These are phyloP conservation scores for Scalesia atractyloides DNA, from an alignment of 129 eudicot genomes.

Conservation along the genomic window DNA sequence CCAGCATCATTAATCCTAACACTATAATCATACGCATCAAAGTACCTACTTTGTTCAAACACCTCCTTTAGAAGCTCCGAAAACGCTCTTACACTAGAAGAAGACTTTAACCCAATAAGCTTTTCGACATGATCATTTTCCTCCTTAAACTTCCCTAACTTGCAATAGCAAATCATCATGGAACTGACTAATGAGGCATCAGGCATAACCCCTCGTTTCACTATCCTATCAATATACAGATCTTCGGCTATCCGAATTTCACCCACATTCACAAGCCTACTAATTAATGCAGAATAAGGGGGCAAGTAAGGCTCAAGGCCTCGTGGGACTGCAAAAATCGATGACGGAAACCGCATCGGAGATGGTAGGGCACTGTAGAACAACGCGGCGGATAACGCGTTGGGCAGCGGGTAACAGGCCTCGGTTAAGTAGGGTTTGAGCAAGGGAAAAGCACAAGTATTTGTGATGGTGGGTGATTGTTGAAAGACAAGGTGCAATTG, in stretches of 20 bases:
- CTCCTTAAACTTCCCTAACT: constrained; percentile 52
- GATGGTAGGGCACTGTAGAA: constrained; percentile 38
- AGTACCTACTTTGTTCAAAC: constrained; percentile 37
- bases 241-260: constrained; percentile 42
- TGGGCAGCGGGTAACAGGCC: constrained; percentile 53
- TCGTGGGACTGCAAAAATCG: constrained; percentile 41
- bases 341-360: constrained; percentile 41
- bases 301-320: constrained; percentile 45
- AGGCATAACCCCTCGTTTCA: constrained; percentile 40
- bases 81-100: constrained; percentile 24
- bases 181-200: constrained; percentile 39
- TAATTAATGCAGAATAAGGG: constrained; percentile 37
- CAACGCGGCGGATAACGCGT: constrained; percentile 43
- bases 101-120: constrained; percentile 24
- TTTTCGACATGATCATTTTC: constrained; percentile 45
- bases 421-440: constrained; percentile 39
- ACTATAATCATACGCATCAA: constrained; percentile 49
- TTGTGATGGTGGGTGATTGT: constrained; percentile 35
- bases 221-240: constrained; percentile 41
- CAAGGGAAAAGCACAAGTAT: constrained; percentile 49
- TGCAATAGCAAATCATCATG: constrained; percentile 54
- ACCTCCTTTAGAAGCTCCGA: constrained; percentile 37
- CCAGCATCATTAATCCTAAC: constrained; percentile 40
- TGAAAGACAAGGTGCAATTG: constrained; percentile 20
- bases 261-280: constrained; percentile 49